A percentile compares a stretch with the other conserved stretches of the same genome.
These are phyloP conservation scores for Chaetomium cochliodes DNA, from an alignment of 495 filamentous ascomycete species.

Conservation along the genomic window DNA sequence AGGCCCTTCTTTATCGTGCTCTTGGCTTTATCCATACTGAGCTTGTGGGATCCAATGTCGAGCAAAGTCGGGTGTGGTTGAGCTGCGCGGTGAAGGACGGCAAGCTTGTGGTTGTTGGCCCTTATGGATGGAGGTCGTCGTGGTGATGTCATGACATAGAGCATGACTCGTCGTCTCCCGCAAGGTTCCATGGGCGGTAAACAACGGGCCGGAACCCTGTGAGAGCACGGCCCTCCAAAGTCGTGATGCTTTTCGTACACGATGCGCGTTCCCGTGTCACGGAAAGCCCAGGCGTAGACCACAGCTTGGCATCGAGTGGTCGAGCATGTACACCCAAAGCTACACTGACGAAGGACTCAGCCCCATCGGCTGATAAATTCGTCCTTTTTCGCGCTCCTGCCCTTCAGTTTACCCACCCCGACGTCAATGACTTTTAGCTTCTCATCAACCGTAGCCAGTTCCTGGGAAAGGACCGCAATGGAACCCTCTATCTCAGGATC, in stretches of 20 bases:
- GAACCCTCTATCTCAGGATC: slow-evolving; percentile 43
- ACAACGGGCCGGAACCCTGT: background rate
- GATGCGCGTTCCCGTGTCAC: no score
- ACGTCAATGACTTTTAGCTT: slow-evolving; percentile 33
- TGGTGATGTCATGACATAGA: background rate
- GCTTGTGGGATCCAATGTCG: background rate
- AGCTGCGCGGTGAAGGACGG: background rate
- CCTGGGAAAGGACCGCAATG: slow-evolving; percentile 38
- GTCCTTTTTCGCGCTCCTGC: slow-evolving; percentile 41
- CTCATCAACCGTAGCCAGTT: slow-evolving; percentile 35
- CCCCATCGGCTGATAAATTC: slow-evolving; percentile 44
- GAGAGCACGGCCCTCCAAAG: no score
- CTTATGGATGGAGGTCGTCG: no score
- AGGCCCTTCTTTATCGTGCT: slow-evolving; percentile 18
- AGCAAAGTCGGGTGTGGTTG: background rate
- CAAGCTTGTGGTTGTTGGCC: background rate
- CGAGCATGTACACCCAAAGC: background rate
- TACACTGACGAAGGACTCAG: slow-evolving; percentile 4
- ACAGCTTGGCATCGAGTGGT: background rate
- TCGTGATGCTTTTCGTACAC: no score
- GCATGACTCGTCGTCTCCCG: background rate
- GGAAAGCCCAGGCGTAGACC: no score
- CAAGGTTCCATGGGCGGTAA: background rate
- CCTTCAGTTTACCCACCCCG: slow-evolving; percentile 29
- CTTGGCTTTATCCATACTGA: slow-evolving; percentile 21